Conservation (phyloP, 345 rosid genomes). For the Eucalyptus grandis region DNA sequence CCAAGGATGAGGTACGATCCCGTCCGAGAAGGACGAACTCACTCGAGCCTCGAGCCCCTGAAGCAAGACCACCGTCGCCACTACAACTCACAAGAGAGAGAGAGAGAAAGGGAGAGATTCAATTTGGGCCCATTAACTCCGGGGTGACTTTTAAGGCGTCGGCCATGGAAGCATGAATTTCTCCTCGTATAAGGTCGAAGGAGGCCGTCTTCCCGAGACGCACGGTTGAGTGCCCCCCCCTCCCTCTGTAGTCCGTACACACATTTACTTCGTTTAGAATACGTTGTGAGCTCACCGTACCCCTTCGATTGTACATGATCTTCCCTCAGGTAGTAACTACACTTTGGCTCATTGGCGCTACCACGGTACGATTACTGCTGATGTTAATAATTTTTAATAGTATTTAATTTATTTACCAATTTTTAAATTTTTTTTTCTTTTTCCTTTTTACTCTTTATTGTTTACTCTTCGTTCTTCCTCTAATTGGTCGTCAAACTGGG, state of each 20-base stretch:
- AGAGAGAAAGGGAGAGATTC: not conserved
- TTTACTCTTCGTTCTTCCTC: too few relatives aligned
- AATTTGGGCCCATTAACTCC: not conserved
- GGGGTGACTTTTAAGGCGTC: not conserved
- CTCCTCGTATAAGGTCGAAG: not conserved
- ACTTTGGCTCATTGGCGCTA: too few relatives aligned
- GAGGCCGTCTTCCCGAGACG: not conserved
- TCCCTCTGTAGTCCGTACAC: not conserved
- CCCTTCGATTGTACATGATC: not conserved
- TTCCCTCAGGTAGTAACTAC: not conserved
- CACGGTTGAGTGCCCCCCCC: not conserved
- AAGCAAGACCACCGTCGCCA: not conserved
- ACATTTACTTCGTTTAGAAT: not conserved
- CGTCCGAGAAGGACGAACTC: not conserved
- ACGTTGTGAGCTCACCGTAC: not conserved
- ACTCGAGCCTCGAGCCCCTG: not conserved
- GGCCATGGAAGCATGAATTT: not conserved
- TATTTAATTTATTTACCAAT: too few relatives aligned
- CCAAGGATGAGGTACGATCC: not conserved
- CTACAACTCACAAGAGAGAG: not conserved
- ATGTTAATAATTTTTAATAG: too few relatives aligned
- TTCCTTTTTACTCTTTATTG: rapidly evolving
- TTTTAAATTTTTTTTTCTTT: too few relatives aligned
- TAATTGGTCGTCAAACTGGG: too few relatives aligned
- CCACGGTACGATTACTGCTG: rapidly evolving